phyloP scores from a whole-genome alignment of 2,329 filamentous ascomycete genomes.

The Aspergillus awamori region DNA sequence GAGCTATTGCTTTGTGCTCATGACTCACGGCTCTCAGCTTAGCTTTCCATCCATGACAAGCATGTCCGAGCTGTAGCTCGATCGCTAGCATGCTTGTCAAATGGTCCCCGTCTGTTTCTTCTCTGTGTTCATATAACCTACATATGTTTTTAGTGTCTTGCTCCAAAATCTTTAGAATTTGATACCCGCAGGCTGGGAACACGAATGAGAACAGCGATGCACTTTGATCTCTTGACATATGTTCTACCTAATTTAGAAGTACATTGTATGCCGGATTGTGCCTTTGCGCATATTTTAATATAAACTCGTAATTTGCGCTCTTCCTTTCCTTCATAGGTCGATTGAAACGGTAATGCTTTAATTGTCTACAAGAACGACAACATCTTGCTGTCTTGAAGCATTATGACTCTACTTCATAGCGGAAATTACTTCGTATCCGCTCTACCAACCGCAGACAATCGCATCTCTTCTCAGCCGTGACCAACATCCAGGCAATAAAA shows the following conservation, averaged over 20 bases:
- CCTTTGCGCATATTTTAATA: too few relatives aligned
- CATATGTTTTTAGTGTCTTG: neutral
- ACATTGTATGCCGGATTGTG: too few relatives aligned
- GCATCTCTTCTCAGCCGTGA: too few relatives aligned
- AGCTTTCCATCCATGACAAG: neutral
- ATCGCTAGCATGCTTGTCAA: neutral
- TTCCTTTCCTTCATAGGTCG: too few relatives aligned
- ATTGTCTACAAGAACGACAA: too few relatives aligned
- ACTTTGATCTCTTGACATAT: neutral
- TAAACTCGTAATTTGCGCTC: too few relatives aligned
- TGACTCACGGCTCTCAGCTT: neutral
- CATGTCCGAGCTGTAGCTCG: neutral
- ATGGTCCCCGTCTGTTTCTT: neutral
- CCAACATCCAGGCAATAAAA: too few relatives aligned
- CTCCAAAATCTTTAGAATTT: neutral
- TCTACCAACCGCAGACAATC: too few relatives aligned
- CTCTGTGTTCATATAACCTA: conserved; percentile 3
- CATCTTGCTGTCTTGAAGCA: too few relatives aligned
- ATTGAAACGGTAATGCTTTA: too few relatives aligned
- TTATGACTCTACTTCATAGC: neutral
- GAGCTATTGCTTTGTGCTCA: neutral
- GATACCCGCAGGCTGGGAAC: neutral
- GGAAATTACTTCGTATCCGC: neutral
- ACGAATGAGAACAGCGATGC: neutral
- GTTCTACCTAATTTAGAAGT: too few relatives aligned